A percentile compares a stretch with the other conserved stretches of the same genome.
phyloP scores from a whole-genome alignment of 495 filamentous ascomycete species.

The Pyronema domesticum region DNA sequence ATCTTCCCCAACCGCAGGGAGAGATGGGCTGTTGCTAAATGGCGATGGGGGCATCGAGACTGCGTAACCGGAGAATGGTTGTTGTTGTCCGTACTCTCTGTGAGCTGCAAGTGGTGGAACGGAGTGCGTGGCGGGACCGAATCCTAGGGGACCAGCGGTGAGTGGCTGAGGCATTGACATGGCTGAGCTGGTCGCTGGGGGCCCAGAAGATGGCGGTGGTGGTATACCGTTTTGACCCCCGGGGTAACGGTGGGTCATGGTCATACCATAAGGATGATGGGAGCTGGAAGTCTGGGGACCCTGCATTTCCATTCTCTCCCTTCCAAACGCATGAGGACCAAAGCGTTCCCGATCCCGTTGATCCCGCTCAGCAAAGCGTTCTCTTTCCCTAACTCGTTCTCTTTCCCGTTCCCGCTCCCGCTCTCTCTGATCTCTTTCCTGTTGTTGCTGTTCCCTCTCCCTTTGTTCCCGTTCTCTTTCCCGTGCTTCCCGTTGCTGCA shows the following conservation, averaged over 20 bases:
- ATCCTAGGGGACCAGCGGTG: conserved; percentile 12
- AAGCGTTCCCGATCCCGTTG: conserved; percentile 12
- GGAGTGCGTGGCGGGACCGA: conserved; percentile 23
- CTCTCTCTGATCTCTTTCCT: conserved; percentile 9
- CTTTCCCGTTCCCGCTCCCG: conserved; percentile 18
- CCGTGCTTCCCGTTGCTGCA: conserved; percentile 17
- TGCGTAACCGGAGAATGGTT: conserved; percentile 31
- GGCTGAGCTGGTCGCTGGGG: conserved; percentile 16
- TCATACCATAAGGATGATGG: conserved; percentile 27
- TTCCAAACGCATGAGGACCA: not conserved
- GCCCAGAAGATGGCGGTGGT: conserved; percentile 13
- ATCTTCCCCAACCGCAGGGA: conserved; percentile 27
- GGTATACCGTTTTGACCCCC: conserved; percentile 25
- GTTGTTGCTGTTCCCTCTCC: conserved; percentile 10
- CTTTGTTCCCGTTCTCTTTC: conserved; percentile 13
- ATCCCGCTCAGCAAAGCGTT: conserved; percentile 6
- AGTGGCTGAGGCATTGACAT: conserved; percentile 18
- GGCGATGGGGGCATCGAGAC: conserved; percentile 31
- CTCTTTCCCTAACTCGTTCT: conserved; percentile 9
- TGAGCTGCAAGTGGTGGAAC: conserved; percentile 17
- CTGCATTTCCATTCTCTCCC: conserved; percentile 12
- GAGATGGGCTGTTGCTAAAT: conserved; percentile 29
- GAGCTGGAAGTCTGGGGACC: conserved; percentile 15
- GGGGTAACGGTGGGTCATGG: conserved; percentile 29
- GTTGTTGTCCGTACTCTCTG: conserved; percentile 11